A percentile compares a stretch with the other conserved stretches of the same genome.
Conservation (phyloP, 106 monocot genomes). For the Dendrobium catenatum region DNA sequence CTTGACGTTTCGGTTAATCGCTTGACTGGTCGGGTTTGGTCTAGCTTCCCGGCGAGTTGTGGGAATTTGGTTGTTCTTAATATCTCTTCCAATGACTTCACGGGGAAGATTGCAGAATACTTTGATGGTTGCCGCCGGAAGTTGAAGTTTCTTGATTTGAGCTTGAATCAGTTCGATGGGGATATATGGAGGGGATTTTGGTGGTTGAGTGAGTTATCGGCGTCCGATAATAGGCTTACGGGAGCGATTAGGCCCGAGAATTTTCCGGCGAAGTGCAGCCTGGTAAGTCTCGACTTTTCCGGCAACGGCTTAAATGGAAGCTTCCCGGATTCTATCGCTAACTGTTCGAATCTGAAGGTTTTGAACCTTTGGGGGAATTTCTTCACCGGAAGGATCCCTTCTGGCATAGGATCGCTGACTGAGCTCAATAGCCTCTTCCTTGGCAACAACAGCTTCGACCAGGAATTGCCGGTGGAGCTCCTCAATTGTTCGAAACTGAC, state of each 20-base stretch:
- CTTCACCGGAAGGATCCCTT: conserved; percentile 46
- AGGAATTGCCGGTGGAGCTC: conserved; percentile 41
- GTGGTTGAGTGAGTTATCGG: conserved; percentile 30
- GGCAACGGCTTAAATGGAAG: conserved; percentile 34
- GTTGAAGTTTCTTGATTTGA: conserved; percentile 50
- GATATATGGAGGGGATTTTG: conserved; percentile 40
- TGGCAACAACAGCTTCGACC: conserved; percentile 59
- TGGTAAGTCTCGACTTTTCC: conserved; percentile 48
- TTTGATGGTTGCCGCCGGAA: conserved; percentile 46
- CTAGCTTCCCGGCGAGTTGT: conserved; percentile 47
- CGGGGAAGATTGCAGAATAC: conserved; percentile 27
- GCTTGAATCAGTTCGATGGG: conserved; percentile 51
- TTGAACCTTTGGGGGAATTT: conserved; percentile 46
- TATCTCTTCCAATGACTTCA: conserved; percentile 57
- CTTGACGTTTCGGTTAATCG: conserved; percentile 62
- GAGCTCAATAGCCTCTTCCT: conserved; percentile 35
- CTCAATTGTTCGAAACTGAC: conserved; percentile 40
- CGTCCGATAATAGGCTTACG: conserved; percentile 51
- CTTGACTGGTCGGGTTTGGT: conserved; percentile 25
- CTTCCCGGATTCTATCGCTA: conserved; percentile 45
- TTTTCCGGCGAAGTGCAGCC: conserved; percentile 36
- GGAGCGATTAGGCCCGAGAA: conserved; percentile 21
- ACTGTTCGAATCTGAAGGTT: conserved; percentile 33
- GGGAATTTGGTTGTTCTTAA: conserved; percentile 41
- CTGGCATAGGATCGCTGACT: conserved; percentile 41